Percentiles rank a stretch among this genome's conserved stretches.
Evolutionary conservation across 352 stramenopile species (phyloP).

Genomic region (Phytopythium delawarense): DNA sequence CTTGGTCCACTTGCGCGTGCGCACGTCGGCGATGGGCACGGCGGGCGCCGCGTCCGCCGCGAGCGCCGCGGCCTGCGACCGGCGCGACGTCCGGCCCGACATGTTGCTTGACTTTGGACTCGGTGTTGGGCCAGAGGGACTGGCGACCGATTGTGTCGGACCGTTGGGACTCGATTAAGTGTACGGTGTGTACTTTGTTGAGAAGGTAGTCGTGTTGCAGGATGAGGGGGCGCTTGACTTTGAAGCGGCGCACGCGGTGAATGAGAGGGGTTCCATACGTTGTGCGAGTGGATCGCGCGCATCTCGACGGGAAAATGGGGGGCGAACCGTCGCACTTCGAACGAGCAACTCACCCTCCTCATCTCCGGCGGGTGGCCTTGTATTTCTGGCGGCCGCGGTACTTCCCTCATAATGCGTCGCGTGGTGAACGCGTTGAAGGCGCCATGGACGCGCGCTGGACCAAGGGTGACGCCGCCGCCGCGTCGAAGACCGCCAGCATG

Average conservation of each 20-base stretch:
- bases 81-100: slow-evolving; percentile 41
- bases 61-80: slow-evolving; percentile 25
- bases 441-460: slow-evolving; percentile 1
- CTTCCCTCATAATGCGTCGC: background rate
- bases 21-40: slow-evolving; percentile 60
- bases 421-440: background rate
- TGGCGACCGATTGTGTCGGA: background rate
- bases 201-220: background rate
- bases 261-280: background rate
- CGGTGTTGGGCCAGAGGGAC: too few relatives aligned
- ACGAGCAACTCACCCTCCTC: background rate
- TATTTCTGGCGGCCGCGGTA: background rate
- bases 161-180: slow-evolving; percentile 7
- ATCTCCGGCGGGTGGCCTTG: background rate
- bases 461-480: background rate
- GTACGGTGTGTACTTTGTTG: background rate
- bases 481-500: background rate
- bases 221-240: slow-evolving; percentile 1
- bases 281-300: background rate
- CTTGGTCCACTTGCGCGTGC: slow-evolving; percentile 68
- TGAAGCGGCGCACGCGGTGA: slow-evolving; percentile 1
- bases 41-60: slow-evolving; percentile 29
- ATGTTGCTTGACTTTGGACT: slow-evolving; percentile 16
- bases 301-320: background rate
- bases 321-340: slow-evolving; percentile 1